Base-by-base conservation (phyloP, 306 rosid species). In the Styphnolobium japonicum region DNA sequence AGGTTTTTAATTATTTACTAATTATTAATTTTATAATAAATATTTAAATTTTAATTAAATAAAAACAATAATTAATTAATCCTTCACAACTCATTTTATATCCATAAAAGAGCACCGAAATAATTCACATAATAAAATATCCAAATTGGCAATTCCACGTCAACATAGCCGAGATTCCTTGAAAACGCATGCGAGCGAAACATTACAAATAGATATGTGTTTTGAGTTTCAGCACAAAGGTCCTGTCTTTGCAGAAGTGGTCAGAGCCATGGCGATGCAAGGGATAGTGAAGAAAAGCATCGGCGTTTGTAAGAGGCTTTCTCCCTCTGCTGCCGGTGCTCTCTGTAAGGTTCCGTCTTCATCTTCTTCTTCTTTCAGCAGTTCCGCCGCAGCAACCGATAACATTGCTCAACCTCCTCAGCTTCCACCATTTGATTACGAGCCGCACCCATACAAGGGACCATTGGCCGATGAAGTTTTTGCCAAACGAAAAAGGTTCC, bases 401-500 rank as follows among this genome's bases (percentile, higher is more conserved):
- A 55, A 71, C 18, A 9, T 25, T 8, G 65, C 67, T 63, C 67
- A 51, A 57, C 62, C 33, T 34, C 88, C 87, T 57, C 77, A 65
- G 43, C 68, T 92, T 68, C 95, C 93, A 2, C 88, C 86, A 2
- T 88, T 92, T 65, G 88, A 87, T 77, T 84, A 88, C 71, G 36
- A 83, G 63, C 93, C 97, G 0, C 67, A 29, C 53, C 87, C 92
- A 2, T 92, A 88, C 80, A 73, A 67, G 40, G 95, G 95, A 2
- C 95, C 92, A 6, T 80, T 53, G 57, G 86, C 86, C 42, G 85
- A 92, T 49, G 83, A 92, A 62, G 81, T 92, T 53, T 85, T 87
- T 40, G 79, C 76, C 83, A 92, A 90, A 85, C 77, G 97, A 48
- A 90, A 84, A 79, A 86, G 77, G 84, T 92, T 92, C 74, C 83